Percentiles rank a stretch among this genome's conserved stretches.
These are phyloP conservation scores for Starmerella scarabaei DNA, from an alignment of 805 yeast genomes.

Conservation along the genomic window DNA sequence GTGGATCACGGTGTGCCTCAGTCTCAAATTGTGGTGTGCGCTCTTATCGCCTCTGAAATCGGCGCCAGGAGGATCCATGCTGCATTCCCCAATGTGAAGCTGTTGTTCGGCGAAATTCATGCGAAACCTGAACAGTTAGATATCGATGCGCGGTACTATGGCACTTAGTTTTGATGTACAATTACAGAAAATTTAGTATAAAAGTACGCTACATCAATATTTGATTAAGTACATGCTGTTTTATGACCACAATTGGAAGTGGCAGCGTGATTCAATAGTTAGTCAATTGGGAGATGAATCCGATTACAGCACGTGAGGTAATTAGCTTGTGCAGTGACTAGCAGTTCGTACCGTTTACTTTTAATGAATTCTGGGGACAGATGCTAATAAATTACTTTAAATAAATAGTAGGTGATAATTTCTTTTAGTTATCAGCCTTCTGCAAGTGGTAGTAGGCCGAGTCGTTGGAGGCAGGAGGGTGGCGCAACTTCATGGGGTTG, in stretches of 20 bases:
- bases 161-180: conserved; percentile 38
- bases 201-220: too few species aligned
- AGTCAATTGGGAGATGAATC: too few species aligned
- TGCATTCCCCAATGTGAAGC: conserved; percentile 58
- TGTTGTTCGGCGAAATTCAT: conserved; percentile 53
- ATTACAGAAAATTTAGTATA: too few species aligned
- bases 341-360: too few species aligned
- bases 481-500: neutral
- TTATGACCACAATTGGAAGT: too few species aligned
- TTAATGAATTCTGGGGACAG: too few species aligned
- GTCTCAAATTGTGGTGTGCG: conserved; percentile 51
- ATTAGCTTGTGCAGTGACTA: too few species aligned
- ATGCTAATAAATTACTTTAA: too few species aligned
- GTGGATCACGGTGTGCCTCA: conserved; percentile 62
- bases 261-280: too few species aligned
- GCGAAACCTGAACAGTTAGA: conserved; percentile 52
- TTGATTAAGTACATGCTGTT: too few species aligned
- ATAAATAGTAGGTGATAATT: too few species aligned
- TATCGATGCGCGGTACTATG: conserved; percentile 67
- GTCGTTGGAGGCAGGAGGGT: neutral
- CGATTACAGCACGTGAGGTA: too few species aligned
- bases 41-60: conserved; percentile 63
- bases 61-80: conserved; percentile 60
- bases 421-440: neutral
- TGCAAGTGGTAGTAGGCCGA: neutral